Percentiles rank a stretch among this genome's conserved stretches.
These are phyloP conservation scores for Pichia exigua DNA, from an alignment of 805 yeast genomes.

Conservation along the genomic window DNA sequence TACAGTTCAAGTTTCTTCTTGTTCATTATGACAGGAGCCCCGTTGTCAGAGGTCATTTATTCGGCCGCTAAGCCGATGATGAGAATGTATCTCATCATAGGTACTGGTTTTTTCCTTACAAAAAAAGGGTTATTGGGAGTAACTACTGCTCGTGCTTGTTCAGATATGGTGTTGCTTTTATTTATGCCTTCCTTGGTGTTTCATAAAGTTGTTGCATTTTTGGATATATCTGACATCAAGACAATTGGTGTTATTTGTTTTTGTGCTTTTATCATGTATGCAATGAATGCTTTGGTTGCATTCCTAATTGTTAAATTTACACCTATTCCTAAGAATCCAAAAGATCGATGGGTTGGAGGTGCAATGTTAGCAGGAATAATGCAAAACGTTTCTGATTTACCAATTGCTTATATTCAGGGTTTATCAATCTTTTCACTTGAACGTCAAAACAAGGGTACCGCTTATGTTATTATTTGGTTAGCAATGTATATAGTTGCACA, in stretches of 20 bases:
- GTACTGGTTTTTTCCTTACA: conserved; percentile 57
- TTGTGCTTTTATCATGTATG: conserved; percentile 43
- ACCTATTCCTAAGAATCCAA: conserved; percentile 42
- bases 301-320: conserved; percentile 24
- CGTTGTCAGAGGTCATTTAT: conserved; percentile 24
- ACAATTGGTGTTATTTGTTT: conserved; percentile 58
- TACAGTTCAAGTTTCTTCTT: no score
- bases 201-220: conserved; percentile 52
- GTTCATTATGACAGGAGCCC: conserved; percentile 10
- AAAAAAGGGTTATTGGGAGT: conserved; percentile 51
- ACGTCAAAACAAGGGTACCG: conserved; percentile 36
- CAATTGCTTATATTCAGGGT: conserved; percentile 69
- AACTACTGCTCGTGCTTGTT: conserved; percentile 53
- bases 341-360: conserved; percentile 59
- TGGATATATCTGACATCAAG: conserved; percentile 58
- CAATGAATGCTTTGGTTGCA: conserved; percentile 43
- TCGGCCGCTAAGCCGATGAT: conserved; percentile 69
- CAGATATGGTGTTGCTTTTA: conserved; percentile 54
- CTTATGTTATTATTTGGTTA: conserved; percentile 50
- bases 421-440: conserved; percentile 35
- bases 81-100: conserved; percentile 65
- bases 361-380: conserved; percentile 60
- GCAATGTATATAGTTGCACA: conserved; percentile 45
- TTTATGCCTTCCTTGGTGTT: conserved; percentile 63
- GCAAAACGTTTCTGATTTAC: conserved; percentile 70